Conservation (phyloP, 441 rosid genomes). For the Geranium incanum region DNA sequence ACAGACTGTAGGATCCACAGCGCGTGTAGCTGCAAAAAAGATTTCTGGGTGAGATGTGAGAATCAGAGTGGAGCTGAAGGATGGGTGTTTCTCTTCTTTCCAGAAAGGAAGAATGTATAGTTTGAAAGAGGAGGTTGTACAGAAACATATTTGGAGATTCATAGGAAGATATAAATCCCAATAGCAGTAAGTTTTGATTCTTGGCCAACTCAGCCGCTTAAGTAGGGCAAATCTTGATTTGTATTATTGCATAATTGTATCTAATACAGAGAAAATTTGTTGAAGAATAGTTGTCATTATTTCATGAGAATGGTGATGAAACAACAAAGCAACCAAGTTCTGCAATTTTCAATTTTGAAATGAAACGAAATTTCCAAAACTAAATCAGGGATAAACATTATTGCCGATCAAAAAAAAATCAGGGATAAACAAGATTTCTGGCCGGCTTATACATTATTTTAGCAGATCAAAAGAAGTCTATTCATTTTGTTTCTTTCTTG, state of each 20-base stretch:
- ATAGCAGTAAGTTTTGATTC: slow-evolving; percentile 11
- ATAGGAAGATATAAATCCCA: not conserved
- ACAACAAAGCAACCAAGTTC: too few species aligned
- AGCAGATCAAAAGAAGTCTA: too few species aligned
- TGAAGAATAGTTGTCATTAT: not conserved
- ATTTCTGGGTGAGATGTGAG: slow-evolving; percentile 16
- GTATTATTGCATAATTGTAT: slow-evolving; percentile 5
- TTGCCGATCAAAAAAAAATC: too few species aligned
- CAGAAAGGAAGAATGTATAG: not conserved
- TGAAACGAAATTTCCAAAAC: too few species aligned
- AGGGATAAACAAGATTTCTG: too few species aligned
- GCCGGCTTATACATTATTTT: too few species aligned
- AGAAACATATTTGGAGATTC: slow-evolving; percentile 13
- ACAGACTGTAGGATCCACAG: slow-evolving; percentile 70
- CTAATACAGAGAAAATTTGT: slow-evolving; percentile 11
- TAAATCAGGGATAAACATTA: too few species aligned
- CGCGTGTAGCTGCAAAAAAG: slow-evolving; percentile 40
- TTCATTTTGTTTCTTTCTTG: too few species aligned
- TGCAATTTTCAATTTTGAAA: too few species aligned
- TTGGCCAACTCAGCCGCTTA: not conserved
- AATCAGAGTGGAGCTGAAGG: not conserved
- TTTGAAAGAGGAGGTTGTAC: slow-evolving; percentile 5
- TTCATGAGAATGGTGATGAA: too few species aligned
- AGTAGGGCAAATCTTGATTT: slow-evolving; percentile 1
- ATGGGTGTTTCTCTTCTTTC: not conserved